Conservation (phyloP, 1,284 basidiomycete genomes). For the Tetrapyrgos nigripes region DNA sequence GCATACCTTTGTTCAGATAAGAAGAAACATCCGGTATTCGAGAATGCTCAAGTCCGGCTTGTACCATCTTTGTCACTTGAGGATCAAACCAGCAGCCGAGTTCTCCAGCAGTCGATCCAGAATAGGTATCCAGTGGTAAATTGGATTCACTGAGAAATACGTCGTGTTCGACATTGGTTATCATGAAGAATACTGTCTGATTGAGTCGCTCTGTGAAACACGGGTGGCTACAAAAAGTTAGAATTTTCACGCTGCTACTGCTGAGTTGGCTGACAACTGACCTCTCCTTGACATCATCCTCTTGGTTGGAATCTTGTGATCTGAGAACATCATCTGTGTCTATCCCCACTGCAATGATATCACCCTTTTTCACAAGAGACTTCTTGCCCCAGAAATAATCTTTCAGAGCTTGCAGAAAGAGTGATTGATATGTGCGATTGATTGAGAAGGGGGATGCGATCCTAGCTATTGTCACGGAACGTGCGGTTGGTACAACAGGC, state of each 20-base stretch:
- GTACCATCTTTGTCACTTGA: constrained; percentile 74
- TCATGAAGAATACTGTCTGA: constrained; percentile 69
- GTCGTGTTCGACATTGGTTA: constrained; percentile 81
- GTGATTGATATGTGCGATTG: constrained; percentile 74
- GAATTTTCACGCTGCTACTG: neutral
- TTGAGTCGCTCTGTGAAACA: constrained; percentile 28
- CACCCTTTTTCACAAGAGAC: constrained; percentile 80
- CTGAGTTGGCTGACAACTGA: constrained; percentile 9
- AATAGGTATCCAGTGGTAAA: constrained; percentile 51
- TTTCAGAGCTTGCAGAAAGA: constrained; percentile 76
- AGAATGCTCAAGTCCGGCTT: constrained; percentile 79
- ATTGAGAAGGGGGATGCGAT: constrained; percentile 84
- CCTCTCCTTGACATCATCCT: constrained; percentile 30
- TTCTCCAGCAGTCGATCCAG: constrained; percentile 64
- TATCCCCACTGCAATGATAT: constrained; percentile 80
- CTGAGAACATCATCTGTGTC: constrained; percentile 56
- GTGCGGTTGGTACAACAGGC: constrained; percentile 76
- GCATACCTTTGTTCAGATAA: constrained; percentile 62
- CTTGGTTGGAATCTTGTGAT: constrained; percentile 34
- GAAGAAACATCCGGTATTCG: constrained; percentile 64
- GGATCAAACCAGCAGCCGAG: constrained; percentile 90
- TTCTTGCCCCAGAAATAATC: constrained; percentile 65
- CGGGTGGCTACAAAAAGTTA: neutral
- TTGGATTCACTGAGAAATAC: constrained; percentile 44
- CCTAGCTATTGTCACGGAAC: constrained; percentile 80